Conservation (phyloP, 2,329 filamentous ascomycete genomes). For the Ophiocordyceps camponoti-saundersi region DNA sequence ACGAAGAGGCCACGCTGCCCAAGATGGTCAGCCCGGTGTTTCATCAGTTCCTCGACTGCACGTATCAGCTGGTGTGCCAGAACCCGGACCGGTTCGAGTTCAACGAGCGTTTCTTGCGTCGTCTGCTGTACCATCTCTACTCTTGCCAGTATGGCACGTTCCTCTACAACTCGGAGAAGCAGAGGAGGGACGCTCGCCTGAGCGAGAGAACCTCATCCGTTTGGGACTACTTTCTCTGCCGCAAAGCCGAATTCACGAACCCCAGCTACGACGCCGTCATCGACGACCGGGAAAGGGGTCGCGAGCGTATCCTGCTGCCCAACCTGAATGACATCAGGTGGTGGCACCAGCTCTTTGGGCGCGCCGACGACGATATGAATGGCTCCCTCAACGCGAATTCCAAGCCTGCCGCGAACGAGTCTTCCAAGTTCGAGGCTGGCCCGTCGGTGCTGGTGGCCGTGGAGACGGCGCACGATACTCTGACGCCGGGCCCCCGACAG, state of each 20-base stretch:
- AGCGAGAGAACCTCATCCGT: slow-evolving; percentile 66
- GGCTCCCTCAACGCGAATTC: slow-evolving; percentile 38
- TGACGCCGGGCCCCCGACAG: slow-evolving; percentile 27
- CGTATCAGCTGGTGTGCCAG: slow-evolving; percentile 78
- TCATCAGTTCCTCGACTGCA: slow-evolving; percentile 91
- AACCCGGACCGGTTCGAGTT: slow-evolving; percentile 84
- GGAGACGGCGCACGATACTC: slow-evolving; percentile 37
- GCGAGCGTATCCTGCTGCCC: slow-evolving; percentile 74
- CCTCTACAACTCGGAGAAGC: slow-evolving; percentile 85
- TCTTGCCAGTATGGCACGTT: slow-evolving; percentile 97
- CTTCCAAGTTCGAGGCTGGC: slow-evolving; percentile 20
- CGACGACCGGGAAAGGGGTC: slow-evolving; percentile 64
- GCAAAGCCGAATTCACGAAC: slow-evolving; percentile 69
- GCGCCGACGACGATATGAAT: slow-evolving; percentile 89
- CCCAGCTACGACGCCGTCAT: slow-evolving; percentile 56
- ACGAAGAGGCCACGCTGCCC: slow-evolving; percentile 56
- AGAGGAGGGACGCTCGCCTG: slow-evolving; percentile 54
- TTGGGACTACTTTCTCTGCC: slow-evolving; percentile 87
- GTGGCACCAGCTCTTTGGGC: slow-evolving; percentile 83
- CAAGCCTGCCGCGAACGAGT: slow-evolving; percentile 25
- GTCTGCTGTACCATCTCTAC: slow-evolving; percentile 83
- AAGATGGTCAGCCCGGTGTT: slow-evolving; percentile 93
- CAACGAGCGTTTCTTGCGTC: slow-evolving; percentile 81
- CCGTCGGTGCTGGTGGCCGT: slow-evolving; percentile 41
- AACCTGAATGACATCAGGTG: slow-evolving; percentile 63